Base-by-base conservation (phyloP, 1,284 basidiomycete genomes). In the Moesziomyces parantarcticus region DNA sequence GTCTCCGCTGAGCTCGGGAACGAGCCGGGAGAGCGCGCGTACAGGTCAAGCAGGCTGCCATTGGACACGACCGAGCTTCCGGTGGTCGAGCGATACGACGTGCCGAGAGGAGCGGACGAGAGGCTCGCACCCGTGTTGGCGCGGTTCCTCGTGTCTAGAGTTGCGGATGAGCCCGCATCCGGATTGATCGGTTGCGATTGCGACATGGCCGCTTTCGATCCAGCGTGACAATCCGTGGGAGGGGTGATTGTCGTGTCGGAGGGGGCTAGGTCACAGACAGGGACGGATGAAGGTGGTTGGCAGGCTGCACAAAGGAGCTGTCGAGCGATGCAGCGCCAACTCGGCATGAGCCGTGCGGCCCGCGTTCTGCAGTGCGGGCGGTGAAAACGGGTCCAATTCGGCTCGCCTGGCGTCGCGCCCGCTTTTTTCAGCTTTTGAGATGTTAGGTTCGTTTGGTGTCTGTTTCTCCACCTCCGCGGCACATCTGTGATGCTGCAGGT, bases 11-110 rank as follows among this genome's bases (percentile, higher is more conserved):
- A 59, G 3, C 39, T 50, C 6, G 58, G 59, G 26, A 49, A 36
- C 5, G 69, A 66, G 50, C 42, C 44, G 1, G 63, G 63, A 2
- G 71, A 74, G 14, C 58, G 65, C 41, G 71, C 65, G 48, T 74
- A 74, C 36, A 74, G 71, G 23, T 74, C 71, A 6, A 74, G 55
- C 8, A 74, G 62, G 29, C 71, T 74, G 5, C 66, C 66, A 40
- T 74, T 74, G 5, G 71, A 69, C 13, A 65, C 29, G 16, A 58
- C 66, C 18, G 66, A 74, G 52, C 62, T 66, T 20, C 50, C 60
- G 4, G 58, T 50, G 22, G 60, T 51, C 10, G 71, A 74, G 8
- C 34, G 48, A 16, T 61, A 55, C 8, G 71, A 74, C 20, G 65
- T 53, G 32, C 47, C 56, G 34, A 60, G 55, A 2, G 54, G 34